Evolutionary conservation across 805 yeast genomes (phyloP).

Genomic region (Myxozyma geophila): DNA sequence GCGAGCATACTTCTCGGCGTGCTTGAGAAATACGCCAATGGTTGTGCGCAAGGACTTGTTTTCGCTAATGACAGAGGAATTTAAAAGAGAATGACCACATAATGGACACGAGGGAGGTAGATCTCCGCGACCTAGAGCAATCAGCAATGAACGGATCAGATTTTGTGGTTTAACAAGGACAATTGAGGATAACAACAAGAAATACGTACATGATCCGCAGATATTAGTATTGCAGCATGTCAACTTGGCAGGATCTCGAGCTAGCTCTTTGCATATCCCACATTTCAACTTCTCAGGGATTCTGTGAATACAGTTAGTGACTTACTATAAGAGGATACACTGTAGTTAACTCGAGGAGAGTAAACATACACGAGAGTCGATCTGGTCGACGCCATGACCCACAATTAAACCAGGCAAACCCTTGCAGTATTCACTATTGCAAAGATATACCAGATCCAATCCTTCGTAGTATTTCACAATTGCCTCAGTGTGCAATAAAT

Average conservation of each 20-base stretch:
- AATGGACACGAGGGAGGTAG: slow-evolving; percentile 23
- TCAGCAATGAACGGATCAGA: not conserved
- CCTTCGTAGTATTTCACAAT: no score
- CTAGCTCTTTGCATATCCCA: slow-evolving; percentile 27
- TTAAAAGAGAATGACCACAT: slow-evolving; percentile 24
- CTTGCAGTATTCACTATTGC: not conserved
- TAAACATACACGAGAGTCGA: slow-evolving; percentile 9
- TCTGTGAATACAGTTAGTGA: slow-evolving; percentile 1
- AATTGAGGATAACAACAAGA: not conserved
- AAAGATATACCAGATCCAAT: not conserved
- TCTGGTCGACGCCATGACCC: slow-evolving; percentile 13
- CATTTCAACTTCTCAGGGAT: slow-evolving; percentile 34
- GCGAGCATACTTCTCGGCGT: slow-evolving; percentile 31
- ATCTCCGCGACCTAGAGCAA: slow-evolving; percentile 19
- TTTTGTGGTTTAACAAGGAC: not conserved
- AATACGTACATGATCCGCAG: slow-evolving; percentile 33
- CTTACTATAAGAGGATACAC: not conserved
- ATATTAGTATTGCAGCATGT: slow-evolving; percentile 31
- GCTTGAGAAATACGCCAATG: slow-evolving; percentile 31
- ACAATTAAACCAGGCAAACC: not conserved
- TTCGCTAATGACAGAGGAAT: slow-evolving; percentile 14
- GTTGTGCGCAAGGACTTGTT: slow-evolving; percentile 31
- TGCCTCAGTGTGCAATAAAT: no score
- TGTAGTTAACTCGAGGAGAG: no score
- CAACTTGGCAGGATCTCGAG: slow-evolving; percentile 28